Base-by-base conservation (phyloP, 345 rosid species). In the Camelina neglecta region DNA sequence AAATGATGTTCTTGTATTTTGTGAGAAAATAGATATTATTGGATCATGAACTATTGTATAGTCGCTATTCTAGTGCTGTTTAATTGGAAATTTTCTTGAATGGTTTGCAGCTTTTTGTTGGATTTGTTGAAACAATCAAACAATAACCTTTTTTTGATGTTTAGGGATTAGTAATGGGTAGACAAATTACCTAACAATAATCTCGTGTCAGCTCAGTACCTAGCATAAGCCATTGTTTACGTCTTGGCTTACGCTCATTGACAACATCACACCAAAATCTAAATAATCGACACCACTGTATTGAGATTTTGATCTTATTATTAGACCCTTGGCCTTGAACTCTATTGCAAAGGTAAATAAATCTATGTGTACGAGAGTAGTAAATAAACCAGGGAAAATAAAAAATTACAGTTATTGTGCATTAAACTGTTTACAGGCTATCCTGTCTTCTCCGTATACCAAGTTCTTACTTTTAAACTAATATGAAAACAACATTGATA, bases 401-500 rank as follows among this genome's bases (percentile, higher is more conserved):
- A 36, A 15, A 48, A 35, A 69, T 62, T 69, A 70, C 69, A 62
- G 47, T 62, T 62, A 54, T 69, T 76, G 66, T 62, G 75, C 59
- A 61, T 69, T 55, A 35, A 51, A 51, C 57, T 53, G 80, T 69
- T 54, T 54, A 69, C 64, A 76, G 21, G 58, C 69, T 69, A 69
- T 33, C 69, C 4, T 66, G 53, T 60, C 45, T 60, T 51, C 58
- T 61, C 69, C 49, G 74, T 76, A 76, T 76, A 76, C 57, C 69
- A 69, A 76, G 47, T 67, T 60, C 74, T 53, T 64, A 45, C 10
- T 18, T n/a, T 62, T 42, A 51, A 69, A 66, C 78, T 66, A 73
- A 8, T 66, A 61, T 15, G 39, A 76, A 69, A 76, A 76, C 80
- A 76, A 62, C 80, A 76, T 76, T 53, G 69, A 63, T 63, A 63